A percentile compares a stretch with the other conserved stretches of the same genome.
Evolutionary conservation across 495 filamentous ascomycete species (phyloP).

Genomic region (Parmelia sp.): DNA sequence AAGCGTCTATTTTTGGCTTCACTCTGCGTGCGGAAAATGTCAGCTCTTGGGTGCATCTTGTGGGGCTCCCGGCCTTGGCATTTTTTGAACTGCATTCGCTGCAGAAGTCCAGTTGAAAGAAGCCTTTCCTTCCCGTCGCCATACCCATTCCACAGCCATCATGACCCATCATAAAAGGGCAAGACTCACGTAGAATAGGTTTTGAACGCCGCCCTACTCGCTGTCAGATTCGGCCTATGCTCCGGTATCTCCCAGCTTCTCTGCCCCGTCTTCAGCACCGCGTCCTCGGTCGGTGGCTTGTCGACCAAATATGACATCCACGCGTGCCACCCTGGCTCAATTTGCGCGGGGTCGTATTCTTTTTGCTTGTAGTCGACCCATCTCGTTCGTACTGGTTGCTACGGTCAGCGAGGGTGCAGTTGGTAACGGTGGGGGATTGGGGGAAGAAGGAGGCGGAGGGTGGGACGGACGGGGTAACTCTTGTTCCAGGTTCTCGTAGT

Average conservation of each 20-base stretch:
- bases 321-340: constrained; percentile 96
- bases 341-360: constrained; percentile 78
- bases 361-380: constrained; percentile 94
- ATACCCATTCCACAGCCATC: not conserved
- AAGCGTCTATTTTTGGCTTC: constrained; percentile 43
- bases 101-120: not conserved
- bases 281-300: constrained; percentile 73
- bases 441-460: not conserved
- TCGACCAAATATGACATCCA: constrained; percentile 95
- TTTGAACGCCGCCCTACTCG: constrained; percentile 72
- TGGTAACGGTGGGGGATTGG: not conserved
- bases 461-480: constrained; percentile 78
- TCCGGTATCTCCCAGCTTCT: constrained; percentile 69
- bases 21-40: constrained; percentile 24
- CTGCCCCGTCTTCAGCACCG: constrained; percentile 55
- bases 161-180: not conserved
- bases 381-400: constrained; percentile 73
- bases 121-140: not conserved
- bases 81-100: not conserved
- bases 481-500: constrained; percentile 84
- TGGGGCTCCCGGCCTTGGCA: not conserved
- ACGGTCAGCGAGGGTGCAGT: constrained; percentile 25
- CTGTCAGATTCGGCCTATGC: constrained; percentile 69
- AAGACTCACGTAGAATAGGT: constrained; percentile 76
- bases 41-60: not conserved